Evolutionary conservation across 805 yeast species (phyloP).

Genomic region (Scheffersomyces lignosus): DNA sequence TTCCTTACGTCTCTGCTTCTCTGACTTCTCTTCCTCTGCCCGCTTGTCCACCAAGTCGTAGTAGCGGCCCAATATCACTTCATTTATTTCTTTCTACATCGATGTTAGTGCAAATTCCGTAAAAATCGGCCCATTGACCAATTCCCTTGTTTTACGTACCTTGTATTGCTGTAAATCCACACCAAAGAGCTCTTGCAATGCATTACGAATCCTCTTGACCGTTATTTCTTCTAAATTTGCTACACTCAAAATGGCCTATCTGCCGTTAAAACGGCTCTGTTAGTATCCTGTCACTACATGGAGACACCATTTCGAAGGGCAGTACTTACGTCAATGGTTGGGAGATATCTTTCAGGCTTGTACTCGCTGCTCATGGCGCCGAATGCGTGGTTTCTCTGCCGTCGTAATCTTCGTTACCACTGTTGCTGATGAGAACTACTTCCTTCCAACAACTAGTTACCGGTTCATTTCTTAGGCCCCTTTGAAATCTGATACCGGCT

Average conservation of each 20-base stretch:
- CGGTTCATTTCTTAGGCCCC: no score
- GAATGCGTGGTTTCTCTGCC: no score
- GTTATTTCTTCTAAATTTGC: conserved; percentile 70
- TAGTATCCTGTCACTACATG: no score
- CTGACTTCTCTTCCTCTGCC: conserved; percentile 23
- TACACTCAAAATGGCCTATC: conserved; percentile 67
- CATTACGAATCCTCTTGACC: conserved; percentile 68
- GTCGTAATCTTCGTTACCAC: no score
- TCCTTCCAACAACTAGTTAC: no score
- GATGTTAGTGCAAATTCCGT: conserved; percentile 15
- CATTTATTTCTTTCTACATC: conserved; percentile 55
- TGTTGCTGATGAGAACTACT: no score
- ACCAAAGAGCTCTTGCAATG: conserved; percentile 67
- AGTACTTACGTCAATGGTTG: conserved; percentile 66
- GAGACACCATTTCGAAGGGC: no score
- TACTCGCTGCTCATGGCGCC: conserved; percentile 7
- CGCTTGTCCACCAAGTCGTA: conserved; percentile 44
- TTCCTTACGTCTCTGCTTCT: conserved; percentile 25
- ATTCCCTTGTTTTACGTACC: conserved; percentile 26
- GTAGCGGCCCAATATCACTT: conserved; percentile 59
- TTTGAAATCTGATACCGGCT: no score
- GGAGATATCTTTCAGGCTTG: conserved; percentile 43
- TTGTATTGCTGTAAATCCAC: conserved; percentile 50
- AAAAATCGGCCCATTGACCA: neutral
- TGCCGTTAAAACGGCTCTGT: conserved; percentile 19